Base-by-base conservation (phyloP, 202 grass and related monocot genomes). In the Carex arenaria region DNA sequence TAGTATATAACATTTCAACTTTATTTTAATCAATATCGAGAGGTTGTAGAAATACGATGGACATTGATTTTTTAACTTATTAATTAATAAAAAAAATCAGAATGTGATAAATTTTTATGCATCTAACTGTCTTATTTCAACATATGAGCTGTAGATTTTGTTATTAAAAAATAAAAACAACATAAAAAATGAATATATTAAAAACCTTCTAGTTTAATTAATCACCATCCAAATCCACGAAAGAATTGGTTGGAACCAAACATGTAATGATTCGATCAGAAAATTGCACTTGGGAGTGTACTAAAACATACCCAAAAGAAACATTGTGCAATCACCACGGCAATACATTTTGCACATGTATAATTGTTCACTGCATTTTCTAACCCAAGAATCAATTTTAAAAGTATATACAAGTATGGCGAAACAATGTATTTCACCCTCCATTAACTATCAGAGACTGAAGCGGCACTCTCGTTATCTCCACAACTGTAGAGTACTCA, bases 391-490 rank as follows among this genome's bases (percentile, higher is more conserved):
- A 11, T 36, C 17, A 53, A 52, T 49, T 72, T 23, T 36, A 18
- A 6, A 55, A 75, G 26, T 55, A 32, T 55, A 31, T 78, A 78
- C 73, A 78, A 36, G 53, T 78, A 59, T 53, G 22, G 15, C 54
- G 59, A 38, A 59, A 60, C 52, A 59, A 78, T 71, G 38, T 56
- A 72, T 54, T 80, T 47, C 87, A 92, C 76, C 67, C 86, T 71
- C 91, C 90, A 67, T 86, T 95, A 60, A 98, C 83, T 79, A 98
- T 84, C 19, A 90, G 70, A 12, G 96, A 98, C 4, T 86, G 96
- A 74, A 92, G 95, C 59, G 93, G 93, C 40, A 95, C 89, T 40
- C 90, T 93, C 70, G 89, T 92, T 82, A 98, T 98, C 64, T 98
- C 96, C 40, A 98, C 91, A 61, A 98, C 93, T 51, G 89, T 95